These are phyloP conservation scores for Phytopythium aichiense DNA, from an alignment of 352 stramenopile species.

Conservation along the genomic window DNA sequence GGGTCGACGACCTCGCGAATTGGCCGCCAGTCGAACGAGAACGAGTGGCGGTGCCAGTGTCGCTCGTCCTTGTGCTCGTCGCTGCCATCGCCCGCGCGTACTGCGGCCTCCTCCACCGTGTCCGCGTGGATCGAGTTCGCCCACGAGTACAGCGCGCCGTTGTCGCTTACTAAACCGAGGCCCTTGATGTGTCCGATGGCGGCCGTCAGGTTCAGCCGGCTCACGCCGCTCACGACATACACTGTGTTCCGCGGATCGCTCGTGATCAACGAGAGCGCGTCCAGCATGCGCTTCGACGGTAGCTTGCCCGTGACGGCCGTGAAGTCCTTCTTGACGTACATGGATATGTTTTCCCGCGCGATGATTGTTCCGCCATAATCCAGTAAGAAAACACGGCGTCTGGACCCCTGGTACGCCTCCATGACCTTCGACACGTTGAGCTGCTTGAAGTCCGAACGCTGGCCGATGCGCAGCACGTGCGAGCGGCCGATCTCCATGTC, in stretches of 20 bases:
- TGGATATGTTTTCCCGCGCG: conserved; percentile 85
- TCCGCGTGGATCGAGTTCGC: conserved; percentile 49
- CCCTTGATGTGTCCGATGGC: conserved; percentile 91
- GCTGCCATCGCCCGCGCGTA: conserved; percentile 15
- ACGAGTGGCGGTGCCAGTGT: conserved; percentile 73
- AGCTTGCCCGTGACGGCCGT: conserved; percentile 92
- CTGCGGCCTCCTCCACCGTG: conserved; percentile 29
- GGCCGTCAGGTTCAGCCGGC: conserved; percentile 85
- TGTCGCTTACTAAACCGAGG: conserved; percentile 93
- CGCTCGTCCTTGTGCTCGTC: conserved; percentile 23
- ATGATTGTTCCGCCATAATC: conserved; percentile 98
- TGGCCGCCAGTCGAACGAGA: conserved; percentile 90
- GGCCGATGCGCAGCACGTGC: conserved; percentile 60
- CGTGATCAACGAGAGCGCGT: conserved; percentile 86
- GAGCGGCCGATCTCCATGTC: conserved; percentile 76
- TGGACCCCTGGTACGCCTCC: conserved; percentile 80
- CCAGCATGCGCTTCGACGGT: conserved; percentile 84
- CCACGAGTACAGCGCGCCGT: conserved; percentile 94
- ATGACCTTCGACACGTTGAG: conserved; percentile 81
- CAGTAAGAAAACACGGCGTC: conserved; percentile 93
- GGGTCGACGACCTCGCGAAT: conserved; percentile 90
- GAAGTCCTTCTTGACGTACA: conserved; percentile 97
- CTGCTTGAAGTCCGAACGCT: conserved; percentile 77
- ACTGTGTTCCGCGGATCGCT: conserved; percentile 93
- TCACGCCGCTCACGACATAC: conserved; percentile 97